Percentiles rank a stretch among this genome's conserved stretches.
These are phyloP conservation scores for Talaromyces sp. DNA, from an alignment of 2,329 filamentous ascomycete species.

Conservation along the genomic window DNA sequence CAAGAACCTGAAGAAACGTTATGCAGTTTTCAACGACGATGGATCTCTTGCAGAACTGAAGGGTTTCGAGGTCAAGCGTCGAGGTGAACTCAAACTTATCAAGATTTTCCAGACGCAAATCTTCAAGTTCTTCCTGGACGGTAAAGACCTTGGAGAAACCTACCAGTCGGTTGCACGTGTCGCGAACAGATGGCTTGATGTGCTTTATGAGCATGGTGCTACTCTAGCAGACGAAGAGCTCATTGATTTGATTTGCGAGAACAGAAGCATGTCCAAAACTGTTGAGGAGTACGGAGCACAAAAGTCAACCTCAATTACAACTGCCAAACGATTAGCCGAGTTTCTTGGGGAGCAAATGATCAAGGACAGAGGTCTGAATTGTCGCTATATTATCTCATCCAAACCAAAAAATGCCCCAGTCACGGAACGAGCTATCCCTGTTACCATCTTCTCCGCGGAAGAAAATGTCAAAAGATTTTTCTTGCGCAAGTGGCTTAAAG, in stretches of 20 bases:
- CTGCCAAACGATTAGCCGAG: constrained; percentile 87
- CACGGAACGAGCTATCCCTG: constrained; percentile 88
- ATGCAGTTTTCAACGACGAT: constrained; percentile 98
- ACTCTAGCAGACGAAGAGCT: constrained; percentile 94
- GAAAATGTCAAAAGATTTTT: constrained; percentile 83
- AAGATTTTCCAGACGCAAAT: constrained; percentile 99
- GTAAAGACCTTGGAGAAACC: constrained; percentile 78
- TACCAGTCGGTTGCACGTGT: constrained; percentile 91
- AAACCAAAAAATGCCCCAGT: constrained; percentile 84
- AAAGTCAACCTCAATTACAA: constrained; percentile 99
- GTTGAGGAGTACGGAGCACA: constrained; percentile 92
- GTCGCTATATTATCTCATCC: constrained; percentile 97
- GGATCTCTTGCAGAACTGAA: constrained; percentile 93
- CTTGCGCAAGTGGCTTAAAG: constrained; percentile 90
- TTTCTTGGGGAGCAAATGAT: constrained; percentile 98
- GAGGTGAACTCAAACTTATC: constrained; percentile 97
- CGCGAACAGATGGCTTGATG: constrained; percentile 94
- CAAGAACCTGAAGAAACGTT: constrained; percentile 99
- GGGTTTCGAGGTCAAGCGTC: constrained; percentile 94
- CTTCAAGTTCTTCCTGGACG: constrained; percentile 98
- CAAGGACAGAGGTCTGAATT: constrained; percentile 98
- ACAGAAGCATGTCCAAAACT: constrained; percentile 96
- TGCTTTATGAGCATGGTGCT: constrained; percentile 80
- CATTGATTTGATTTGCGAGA: constrained; percentile 99
- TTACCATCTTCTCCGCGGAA: constrained; percentile 95